phyloP scores from a whole-genome alignment of 306 rosid species.

The Comarum palustre region DNA sequence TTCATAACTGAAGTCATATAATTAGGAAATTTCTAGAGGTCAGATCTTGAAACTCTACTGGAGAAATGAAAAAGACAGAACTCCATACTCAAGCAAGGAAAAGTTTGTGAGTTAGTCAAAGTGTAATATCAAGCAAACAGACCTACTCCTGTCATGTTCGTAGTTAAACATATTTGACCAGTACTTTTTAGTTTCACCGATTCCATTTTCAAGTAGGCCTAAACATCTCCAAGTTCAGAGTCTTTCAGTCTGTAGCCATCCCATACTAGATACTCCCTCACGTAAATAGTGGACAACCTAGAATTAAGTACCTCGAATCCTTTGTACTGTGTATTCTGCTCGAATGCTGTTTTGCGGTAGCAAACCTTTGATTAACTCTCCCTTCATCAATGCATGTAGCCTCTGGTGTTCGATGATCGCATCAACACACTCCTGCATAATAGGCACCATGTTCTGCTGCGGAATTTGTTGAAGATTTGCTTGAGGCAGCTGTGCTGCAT shows the following conservation, averaged over 20 bases:
- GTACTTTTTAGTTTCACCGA: background rate
- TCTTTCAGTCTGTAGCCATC: background rate
- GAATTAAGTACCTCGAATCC: conserved; percentile 63
- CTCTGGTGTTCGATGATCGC: conserved; percentile 86
- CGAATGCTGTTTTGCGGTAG: conserved; percentile 83
- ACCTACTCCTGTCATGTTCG: background rate
- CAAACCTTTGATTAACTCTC: conserved; percentile 91
- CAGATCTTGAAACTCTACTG: conserved; percentile 2
- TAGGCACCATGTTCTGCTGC: conserved; percentile 62
- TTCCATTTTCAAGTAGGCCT: conserved; percentile 1
- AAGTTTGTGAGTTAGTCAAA: background rate
- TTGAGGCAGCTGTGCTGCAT: conserved; percentile 55
- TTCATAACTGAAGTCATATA: background rate
- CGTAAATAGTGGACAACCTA: conserved; percentile 13
- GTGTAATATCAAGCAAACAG: background rate
- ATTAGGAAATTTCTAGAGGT: background rate
- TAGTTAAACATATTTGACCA: background rate
- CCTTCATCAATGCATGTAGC: conserved; percentile 87
- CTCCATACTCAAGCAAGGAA: background rate
- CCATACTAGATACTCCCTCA: background rate
- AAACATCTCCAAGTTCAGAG: background rate
- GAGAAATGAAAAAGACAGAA: background rate
- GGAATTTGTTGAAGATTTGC: conserved; percentile 51
- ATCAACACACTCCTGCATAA: conserved; percentile 82
- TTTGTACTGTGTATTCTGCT: conserved; percentile 77